A percentile compares a stretch with the other conserved stretches of the same genome.
phyloP scores from a whole-genome alignment of 176 grass and related monocot species.

The Lolium perenne region DNA sequence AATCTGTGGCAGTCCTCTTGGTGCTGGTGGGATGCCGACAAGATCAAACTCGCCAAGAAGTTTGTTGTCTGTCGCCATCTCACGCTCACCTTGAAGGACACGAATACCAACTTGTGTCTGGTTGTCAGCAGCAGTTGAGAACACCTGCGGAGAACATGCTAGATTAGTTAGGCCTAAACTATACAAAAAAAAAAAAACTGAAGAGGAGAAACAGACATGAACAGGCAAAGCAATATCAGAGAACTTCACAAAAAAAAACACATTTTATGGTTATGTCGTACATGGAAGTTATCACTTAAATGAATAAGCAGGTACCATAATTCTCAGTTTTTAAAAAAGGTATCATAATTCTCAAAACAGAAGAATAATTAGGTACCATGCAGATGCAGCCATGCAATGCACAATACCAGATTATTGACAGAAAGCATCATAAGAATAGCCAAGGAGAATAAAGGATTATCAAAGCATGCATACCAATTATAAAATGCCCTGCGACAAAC shows the following conservation, averaged over 20 bases:
- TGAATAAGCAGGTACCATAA: no score
- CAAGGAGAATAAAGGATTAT: not conserved
- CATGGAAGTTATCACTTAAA: not conserved
- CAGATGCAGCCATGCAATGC: not conserved
- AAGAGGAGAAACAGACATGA: not conserved
- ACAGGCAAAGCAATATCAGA: not conserved
- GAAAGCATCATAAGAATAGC: not conserved
- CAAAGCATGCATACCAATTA: not conserved
- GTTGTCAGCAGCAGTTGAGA: constrained; percentile 31
- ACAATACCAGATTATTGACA: not conserved
- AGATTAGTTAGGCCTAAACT: not conserved
- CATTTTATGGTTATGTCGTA: not conserved
- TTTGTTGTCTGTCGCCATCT: constrained; percentile 29
- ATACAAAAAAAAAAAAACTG: no score
- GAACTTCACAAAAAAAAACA: not conserved
- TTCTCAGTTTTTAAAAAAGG: no score
- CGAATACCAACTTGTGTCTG: constrained; percentile 25
- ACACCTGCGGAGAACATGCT: constrained; percentile 2
- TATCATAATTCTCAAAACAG: not conserved
- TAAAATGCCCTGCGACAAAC: constrained; percentile 2
- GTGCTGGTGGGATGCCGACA: constrained; percentile 26
- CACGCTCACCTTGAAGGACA: constrained; percentile 31
- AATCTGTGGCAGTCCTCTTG: constrained; percentile 28
- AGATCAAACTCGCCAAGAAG: constrained; percentile 35
- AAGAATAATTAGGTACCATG: not conserved